Evolutionary conservation across 1,284 basidiomycete species (phyloP).

Genomic region (Apiotrichum akiyoshidainum): DNA sequence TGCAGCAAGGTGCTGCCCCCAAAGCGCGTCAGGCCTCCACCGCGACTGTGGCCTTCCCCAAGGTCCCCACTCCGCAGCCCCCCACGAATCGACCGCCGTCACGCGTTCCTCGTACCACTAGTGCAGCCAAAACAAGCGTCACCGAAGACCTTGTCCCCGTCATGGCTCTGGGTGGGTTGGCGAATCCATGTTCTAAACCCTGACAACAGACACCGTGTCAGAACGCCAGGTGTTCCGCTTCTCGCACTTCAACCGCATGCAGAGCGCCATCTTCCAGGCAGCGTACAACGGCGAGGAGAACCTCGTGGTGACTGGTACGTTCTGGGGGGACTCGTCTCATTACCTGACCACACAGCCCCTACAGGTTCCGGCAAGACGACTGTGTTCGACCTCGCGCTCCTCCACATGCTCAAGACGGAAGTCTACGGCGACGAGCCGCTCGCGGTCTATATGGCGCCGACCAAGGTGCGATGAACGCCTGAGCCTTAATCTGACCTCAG

Average conservation of each 20-base stretch:
- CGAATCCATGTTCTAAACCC: too few species aligned
- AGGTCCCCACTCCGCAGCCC: too few species aligned
- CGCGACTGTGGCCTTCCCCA: too few species aligned
- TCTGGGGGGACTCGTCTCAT: slow-evolving; percentile 1
- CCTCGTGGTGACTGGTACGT: slow-evolving; percentile 71
- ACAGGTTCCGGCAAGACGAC: slow-evolving; percentile 92
- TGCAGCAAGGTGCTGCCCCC: too few species aligned
- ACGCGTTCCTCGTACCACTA: too few species aligned
- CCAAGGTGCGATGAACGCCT: slow-evolving; percentile 62
- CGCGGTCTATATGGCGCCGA: slow-evolving; percentile 91
- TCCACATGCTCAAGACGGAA: slow-evolving; percentile 63
- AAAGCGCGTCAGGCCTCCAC: too few species aligned
- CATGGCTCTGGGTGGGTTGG: slow-evolving; percentile 9
- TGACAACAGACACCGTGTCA: slow-evolving; percentile 1
- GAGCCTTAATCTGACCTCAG: slow-evolving; percentile 49
- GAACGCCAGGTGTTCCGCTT: slow-evolving; percentile 18
- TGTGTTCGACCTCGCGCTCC: slow-evolving; percentile 85
- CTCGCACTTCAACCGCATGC: slow-evolving; percentile 24
- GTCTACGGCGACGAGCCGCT: slow-evolving; percentile 53
- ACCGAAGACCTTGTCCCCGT: slow-evolving; percentile 1
- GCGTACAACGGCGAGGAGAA: slow-evolving; percentile 69
- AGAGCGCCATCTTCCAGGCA: slow-evolving; percentile 17
- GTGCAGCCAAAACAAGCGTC: too few species aligned
- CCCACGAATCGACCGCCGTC: too few species aligned
- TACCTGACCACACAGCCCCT: slow-evolving; percentile 59